Evolutionary conservation across 2,329 filamentous ascomycete species (phyloP).

Genomic region (Aspergillus latus): DNA sequence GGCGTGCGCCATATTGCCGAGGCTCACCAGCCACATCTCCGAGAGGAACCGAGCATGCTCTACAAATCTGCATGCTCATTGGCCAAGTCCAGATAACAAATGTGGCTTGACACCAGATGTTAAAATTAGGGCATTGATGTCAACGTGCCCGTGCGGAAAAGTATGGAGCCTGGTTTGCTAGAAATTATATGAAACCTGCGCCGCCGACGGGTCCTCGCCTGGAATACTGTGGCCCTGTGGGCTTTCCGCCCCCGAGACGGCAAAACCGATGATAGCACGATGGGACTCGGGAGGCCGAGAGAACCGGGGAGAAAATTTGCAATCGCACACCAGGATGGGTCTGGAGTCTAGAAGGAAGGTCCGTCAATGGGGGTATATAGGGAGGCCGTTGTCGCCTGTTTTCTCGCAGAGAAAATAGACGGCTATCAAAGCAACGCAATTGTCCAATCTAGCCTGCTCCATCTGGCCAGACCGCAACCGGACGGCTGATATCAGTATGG

Average conservation of each 20-base stretch:
- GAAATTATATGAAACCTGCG: neutral
- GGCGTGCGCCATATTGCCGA: slow-evolving; percentile 6
- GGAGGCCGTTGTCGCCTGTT: neutral
- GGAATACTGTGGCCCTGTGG: neutral
- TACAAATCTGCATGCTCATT: neutral
- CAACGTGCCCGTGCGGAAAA: slow-evolving; percentile 18
- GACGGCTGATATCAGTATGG: slow-evolving; percentile 1
- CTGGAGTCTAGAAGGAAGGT: neutral
- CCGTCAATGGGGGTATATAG: neutral
- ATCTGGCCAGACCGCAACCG: no score
- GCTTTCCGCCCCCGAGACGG: neutral
- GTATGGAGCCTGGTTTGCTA: slow-evolving; percentile 10
- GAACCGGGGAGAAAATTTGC: slow-evolving; percentile 3
- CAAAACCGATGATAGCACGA: neutral
- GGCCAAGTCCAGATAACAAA: neutral
- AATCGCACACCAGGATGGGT: neutral
- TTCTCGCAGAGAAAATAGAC: slow-evolving; percentile 2
- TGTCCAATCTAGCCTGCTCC: neutral
- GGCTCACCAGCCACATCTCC: neutral
- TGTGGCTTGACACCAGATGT: slow-evolving; percentile 5
- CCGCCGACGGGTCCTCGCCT: neutral
- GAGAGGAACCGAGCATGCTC: neutral
- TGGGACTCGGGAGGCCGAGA: neutral
- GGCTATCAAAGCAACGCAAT: neutral
- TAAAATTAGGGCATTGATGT: slow-evolving; percentile 9